Percentiles rank a stretch among this genome's conserved stretches.
phyloP scores from a whole-genome alignment of 768 basidiomycete genomes.

The Pluteus cervinus region DNA sequence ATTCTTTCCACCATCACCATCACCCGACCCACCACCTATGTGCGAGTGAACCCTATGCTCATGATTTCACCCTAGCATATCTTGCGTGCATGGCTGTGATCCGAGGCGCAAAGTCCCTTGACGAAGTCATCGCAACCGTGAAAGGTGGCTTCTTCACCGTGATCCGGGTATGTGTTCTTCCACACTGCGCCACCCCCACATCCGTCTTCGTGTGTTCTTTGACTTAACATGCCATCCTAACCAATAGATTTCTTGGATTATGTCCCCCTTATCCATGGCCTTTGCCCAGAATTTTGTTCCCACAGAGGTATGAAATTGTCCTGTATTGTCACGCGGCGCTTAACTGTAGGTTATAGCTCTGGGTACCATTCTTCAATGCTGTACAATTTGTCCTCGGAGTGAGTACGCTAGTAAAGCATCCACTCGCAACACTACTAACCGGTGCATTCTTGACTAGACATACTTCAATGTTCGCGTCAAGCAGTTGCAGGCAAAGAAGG shows the following conservation, averaged over 20 bases:
- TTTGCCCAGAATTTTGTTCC: constrained; percentile 79
- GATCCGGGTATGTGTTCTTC: constrained; percentile 46
- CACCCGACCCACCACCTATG: no score
- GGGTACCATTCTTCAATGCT: constrained; percentile 84
- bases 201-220: neutral
- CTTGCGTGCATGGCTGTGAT: constrained; percentile 81
- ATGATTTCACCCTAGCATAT: constrained; percentile 38
- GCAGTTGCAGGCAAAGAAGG: constrained; percentile 48
- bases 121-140: constrained; percentile 62
- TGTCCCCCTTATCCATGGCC: constrained; percentile 67
- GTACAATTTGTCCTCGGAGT: constrained; percentile 76
- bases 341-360: constrained; percentile 40
- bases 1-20: neutral
- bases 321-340: neutral
- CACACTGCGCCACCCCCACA: neutral
- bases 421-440: constrained; percentile 1
- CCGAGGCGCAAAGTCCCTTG: constrained; percentile 64
- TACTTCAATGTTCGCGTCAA: constrained; percentile 73
- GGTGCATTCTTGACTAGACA: constrained; percentile 35
- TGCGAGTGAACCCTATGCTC: neutral
- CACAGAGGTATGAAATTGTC: constrained; percentile 43
- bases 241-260: constrained; percentile 69
- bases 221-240: neutral
- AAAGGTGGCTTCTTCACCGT: constrained; percentile 70
- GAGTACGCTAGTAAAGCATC: constrained; percentile 18